Percentiles rank a stretch among this genome's conserved stretches.
These are phyloP conservation scores for Aspergillus glaucus DNA, from an alignment of 2,329 filamentous ascomycete species.

Conservation along the genomic window DNA sequence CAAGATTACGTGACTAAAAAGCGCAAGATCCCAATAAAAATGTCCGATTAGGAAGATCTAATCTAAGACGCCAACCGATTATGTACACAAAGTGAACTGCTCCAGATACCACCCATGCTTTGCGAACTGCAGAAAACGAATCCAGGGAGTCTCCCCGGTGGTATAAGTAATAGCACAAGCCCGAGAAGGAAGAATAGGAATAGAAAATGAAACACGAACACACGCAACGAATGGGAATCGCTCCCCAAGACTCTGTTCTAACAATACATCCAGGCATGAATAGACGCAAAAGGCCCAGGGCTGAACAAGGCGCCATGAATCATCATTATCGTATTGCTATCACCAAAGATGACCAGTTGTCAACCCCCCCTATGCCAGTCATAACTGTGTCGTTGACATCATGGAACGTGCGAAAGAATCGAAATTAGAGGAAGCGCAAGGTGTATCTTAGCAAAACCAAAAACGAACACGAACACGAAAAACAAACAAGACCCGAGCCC, in stretches of 20 bases:
- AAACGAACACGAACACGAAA: conserved; percentile 5
- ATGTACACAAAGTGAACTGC: conserved; percentile 16
- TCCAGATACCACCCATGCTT: conserved; percentile 3
- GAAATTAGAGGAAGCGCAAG: conserved; percentile 5
- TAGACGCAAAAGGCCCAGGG: conserved; percentile 1
- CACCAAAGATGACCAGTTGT: conserved; percentile 5
- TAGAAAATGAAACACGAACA: conserved; percentile 10
- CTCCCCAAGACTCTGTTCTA: conserved; percentile 5
- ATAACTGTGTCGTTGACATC: conserved; percentile 10
- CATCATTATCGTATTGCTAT: conserved; percentile 16
- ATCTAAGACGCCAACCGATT: conserved; percentile 1
- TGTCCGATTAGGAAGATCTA: neutral
- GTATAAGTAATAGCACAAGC: conserved; percentile 32
- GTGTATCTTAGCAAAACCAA: neutral
- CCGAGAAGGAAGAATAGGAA: conserved; percentile 14
- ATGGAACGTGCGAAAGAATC: conserved; percentile 6
- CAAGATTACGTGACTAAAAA: neutral
- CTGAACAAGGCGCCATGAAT: conserved; percentile 12
- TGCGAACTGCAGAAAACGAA: conserved; percentile 9
- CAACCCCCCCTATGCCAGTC: conserved; percentile 4
- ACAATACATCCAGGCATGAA: conserved; percentile 18
- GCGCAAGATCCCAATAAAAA: neutral
- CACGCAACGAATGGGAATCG: conserved; percentile 14
- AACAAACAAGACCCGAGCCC: conserved; percentile 6
- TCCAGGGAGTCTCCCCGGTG: conserved; percentile 21